Percentiles rank a stretch among this genome's conserved stretches.
Evolutionary conservation across 495 filamentous ascomycete species (phyloP).

Genomic region (Aspergillus haitiensis): DNA sequence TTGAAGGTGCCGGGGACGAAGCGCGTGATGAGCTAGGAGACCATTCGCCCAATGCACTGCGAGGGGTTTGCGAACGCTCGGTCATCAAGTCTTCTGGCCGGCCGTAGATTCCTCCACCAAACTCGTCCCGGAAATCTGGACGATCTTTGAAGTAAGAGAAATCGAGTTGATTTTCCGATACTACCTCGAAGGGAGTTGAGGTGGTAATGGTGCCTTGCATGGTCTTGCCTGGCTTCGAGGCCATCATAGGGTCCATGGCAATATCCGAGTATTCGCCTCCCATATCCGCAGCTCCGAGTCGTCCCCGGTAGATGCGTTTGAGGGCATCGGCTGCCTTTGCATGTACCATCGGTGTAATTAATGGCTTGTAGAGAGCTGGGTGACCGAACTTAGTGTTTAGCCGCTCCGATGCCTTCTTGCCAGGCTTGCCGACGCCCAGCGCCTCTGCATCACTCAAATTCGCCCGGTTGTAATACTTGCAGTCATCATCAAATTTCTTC

Average conservation of each 20-base stretch:
- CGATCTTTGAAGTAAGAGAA: conserved; percentile 90
- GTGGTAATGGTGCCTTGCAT: conserved; percentile 30
- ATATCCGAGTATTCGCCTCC: conserved; percentile 71
- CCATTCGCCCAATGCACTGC: conserved; percentile 50
- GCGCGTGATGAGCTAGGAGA: conserved; percentile 48
- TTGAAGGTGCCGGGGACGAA: conserved; percentile 46
- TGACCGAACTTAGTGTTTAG: conserved; percentile 84
- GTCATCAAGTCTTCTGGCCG: conserved; percentile 62
- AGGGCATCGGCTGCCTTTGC: conserved; percentile 82
- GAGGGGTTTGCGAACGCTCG: conserved; percentile 66
- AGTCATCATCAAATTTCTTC: conserved; percentile 69
- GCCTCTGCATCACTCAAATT: conserved; percentile 58
- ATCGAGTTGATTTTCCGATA: conserved; percentile 86
- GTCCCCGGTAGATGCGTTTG: conserved; percentile 75
- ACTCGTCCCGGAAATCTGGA: conserved; percentile 82
- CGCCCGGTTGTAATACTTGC: conserved; percentile 72
- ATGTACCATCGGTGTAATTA: conserved; percentile 95
- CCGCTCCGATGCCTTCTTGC: conserved; percentile 63
- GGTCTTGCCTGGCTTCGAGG: conserved; percentile 68
- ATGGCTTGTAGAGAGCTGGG: conserved; percentile 81
- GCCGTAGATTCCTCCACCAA: conserved; percentile 78
- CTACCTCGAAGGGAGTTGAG: conserved; percentile 74
- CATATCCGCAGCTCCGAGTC: conserved; percentile 62
- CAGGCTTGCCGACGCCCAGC: conserved; percentile 43
- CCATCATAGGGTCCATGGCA: conserved; percentile 77